phyloP scores from a whole-genome alignment of 257 asterid genomes.

The Orobanche coerulescens region DNA sequence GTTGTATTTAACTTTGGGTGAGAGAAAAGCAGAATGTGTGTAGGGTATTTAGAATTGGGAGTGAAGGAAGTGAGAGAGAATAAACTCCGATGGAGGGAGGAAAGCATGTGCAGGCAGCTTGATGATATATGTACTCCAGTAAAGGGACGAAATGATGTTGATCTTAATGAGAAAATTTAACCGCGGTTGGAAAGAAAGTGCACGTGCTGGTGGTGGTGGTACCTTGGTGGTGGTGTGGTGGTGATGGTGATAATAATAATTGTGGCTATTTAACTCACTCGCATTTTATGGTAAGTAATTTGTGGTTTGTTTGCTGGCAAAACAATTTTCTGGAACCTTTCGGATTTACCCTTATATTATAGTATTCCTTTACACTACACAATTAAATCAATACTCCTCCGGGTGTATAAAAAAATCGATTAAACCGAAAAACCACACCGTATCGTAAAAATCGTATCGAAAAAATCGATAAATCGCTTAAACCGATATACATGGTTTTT shows the following conservation, averaged over 20 bases:
- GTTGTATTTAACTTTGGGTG: not conserved
- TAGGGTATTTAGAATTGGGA: slow-evolving; percentile 14
- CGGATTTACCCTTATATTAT: not conserved
- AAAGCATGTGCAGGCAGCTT: slow-evolving; percentile 16
- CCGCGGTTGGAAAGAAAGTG: slow-evolving; percentile 13
- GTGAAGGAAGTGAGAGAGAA: not conserved
- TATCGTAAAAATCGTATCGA: too few relatives aligned
- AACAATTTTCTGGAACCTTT: not conserved
- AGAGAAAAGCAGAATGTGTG: not conserved
- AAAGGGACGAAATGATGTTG: not conserved
- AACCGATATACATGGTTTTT: too few relatives aligned
- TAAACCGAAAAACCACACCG: too few relatives aligned
- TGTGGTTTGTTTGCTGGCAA: not conserved
- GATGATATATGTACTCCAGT: slow-evolving; percentile 17
- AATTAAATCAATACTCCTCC: too few relatives aligned
- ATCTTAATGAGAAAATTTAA: not conserved
- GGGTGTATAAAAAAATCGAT: too few relatives aligned
- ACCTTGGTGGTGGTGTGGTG: too few relatives aligned
- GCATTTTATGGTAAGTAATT: not conserved
- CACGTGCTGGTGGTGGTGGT: slow-evolving; percentile 17
- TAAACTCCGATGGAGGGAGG: not conserved
- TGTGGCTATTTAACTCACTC: not conserved
- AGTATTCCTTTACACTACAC: too few relatives aligned
- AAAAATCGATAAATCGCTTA: too few relatives aligned
- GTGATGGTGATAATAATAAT: not conserved